Conservation (phyloP, 192 early-diverging fungal genomes). For the Rhizophagus prolifer region DNA sequence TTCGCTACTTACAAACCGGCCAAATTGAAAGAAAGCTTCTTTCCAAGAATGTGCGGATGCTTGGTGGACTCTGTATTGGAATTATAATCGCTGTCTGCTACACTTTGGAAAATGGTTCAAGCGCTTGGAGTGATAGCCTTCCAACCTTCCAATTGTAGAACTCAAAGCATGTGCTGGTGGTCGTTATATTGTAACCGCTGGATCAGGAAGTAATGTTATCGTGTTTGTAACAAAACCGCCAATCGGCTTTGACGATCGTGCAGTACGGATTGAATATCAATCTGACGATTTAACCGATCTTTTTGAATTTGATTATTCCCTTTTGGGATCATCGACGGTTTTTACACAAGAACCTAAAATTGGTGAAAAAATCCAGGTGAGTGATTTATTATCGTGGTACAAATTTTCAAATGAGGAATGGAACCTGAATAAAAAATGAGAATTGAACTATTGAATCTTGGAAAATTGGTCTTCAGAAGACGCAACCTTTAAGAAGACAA, state of each 20-base stretch:
- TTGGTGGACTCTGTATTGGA: conserved; percentile 22
- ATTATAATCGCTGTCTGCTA: neutral
- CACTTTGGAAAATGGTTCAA: neutral
- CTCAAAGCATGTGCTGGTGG: conserved; percentile 26
- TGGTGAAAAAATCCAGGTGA: conserved; percentile 29
- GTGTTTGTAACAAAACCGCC: conserved; percentile 10
- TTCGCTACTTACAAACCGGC: conserved; percentile 26
- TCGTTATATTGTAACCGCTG: conserved; percentile 28
- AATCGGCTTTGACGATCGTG: conserved; percentile 10
- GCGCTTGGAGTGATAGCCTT: conserved; percentile 15
- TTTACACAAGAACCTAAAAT: conserved; percentile 27
- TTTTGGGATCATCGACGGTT: conserved; percentile 19
- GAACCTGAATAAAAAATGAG: neutral
- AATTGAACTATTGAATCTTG: neutral
- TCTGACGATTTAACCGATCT: neutral
- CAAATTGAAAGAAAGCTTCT: conserved; percentile 20
- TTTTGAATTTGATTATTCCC: conserved; percentile 6
- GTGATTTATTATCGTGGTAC: neutral
- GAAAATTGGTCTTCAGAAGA: neutral
- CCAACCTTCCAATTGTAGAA: conserved; percentile 7
- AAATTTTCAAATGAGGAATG: neutral
- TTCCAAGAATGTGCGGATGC: neutral
- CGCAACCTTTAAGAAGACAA: no score
- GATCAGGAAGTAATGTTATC: neutral
- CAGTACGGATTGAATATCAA: neutral